phyloP scores from a whole-genome alignment of 805 yeast species.

The Candida namnaoensis region DNA sequence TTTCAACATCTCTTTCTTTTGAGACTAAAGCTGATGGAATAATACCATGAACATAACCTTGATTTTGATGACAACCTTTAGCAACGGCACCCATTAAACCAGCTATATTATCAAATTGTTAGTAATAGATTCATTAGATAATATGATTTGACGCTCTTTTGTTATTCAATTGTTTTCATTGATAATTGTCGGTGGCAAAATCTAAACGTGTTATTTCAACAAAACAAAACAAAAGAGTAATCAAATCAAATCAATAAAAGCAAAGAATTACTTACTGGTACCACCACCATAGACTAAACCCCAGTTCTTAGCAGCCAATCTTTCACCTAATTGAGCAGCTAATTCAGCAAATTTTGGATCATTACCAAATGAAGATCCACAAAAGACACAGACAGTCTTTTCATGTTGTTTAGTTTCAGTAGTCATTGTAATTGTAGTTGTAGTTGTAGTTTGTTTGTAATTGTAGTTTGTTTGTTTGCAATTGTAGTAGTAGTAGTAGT shows the following conservation, averaged over 20 bases:
- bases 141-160: too few species aligned
- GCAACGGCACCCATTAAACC: slow-evolving; percentile 80
- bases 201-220: too few species aligned
- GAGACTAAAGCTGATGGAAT: slow-evolving; percentile 79
- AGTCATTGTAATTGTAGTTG: not conserved
- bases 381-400: slow-evolving; percentile 65
- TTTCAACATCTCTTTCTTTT: slow-evolving; percentile 48
- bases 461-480: not conserved
- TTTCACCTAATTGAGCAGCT: slow-evolving; percentile 53
- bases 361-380: slow-evolving; percentile 76
- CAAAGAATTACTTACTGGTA: slow-evolving; percentile 26
- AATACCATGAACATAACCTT: slow-evolving; percentile 74
- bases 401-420: slow-evolving; percentile 1
- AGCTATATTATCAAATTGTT: too few species aligned
- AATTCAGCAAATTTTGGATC: slow-evolving; percentile 36
- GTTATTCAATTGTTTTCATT: too few species aligned
- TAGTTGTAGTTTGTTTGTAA: not conserved
- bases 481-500: too few species aligned
- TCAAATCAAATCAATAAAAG: too few species aligned
- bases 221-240: too few species aligned
- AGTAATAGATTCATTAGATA: too few species aligned
- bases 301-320: slow-evolving; percentile 52
- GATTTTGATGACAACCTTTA: slow-evolving; percentile 34
- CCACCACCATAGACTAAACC: slow-evolving; percentile 89
- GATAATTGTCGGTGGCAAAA: too few species aligned